Evolutionary conservation across 1,139 yeast genomes (phyloP).

Genomic region (Diutina catenulata): DNA sequence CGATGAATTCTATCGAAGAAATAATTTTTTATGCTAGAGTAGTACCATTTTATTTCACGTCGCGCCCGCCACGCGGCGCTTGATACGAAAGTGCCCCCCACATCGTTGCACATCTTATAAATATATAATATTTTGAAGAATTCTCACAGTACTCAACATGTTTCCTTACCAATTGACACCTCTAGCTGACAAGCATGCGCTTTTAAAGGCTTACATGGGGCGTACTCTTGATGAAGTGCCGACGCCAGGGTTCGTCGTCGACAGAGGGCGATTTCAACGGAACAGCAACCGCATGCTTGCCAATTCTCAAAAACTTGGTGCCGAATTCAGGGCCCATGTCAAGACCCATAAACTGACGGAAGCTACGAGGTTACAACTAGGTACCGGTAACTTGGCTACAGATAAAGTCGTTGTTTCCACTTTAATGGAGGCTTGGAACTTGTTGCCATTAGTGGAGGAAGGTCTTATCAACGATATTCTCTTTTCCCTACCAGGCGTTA

Average conservation of each 20-base stretch:
- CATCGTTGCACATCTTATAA: no score
- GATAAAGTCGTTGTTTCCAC: constrained; percentile 60
- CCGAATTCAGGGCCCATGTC: constrained; percentile 52
- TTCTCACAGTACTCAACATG: no score
- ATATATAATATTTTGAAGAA: no score
- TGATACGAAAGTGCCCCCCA: no score
- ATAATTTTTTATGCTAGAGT: no score
- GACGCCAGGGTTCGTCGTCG: constrained; percentile 42
- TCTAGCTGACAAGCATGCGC: constrained; percentile 15
- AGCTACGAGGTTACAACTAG: constrained; percentile 21
- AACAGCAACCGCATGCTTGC: constrained; percentile 22
- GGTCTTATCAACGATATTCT: constrained; percentile 46
- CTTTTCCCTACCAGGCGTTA: constrained; percentile 56
- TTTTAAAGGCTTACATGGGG: constrained; percentile 17
- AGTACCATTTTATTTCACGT: no score
- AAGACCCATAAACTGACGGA: constrained; percentile 57
- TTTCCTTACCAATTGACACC: no score
- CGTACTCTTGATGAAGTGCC: constrained; percentile 24
- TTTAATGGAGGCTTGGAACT: constrained; percentile 49
- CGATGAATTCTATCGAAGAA: no score
- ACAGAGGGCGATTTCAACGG: constrained; percentile 15
- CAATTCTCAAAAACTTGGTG: constrained; percentile 18
- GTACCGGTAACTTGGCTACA: constrained; percentile 12
- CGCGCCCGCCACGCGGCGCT: no score
- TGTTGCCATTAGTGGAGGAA: constrained; percentile 30